Evolutionary conservation across 306 rosid genomes (phyloP), one percentile per base, ranked within the genome.

Genomic region (Ormosia emarginata): DNA sequence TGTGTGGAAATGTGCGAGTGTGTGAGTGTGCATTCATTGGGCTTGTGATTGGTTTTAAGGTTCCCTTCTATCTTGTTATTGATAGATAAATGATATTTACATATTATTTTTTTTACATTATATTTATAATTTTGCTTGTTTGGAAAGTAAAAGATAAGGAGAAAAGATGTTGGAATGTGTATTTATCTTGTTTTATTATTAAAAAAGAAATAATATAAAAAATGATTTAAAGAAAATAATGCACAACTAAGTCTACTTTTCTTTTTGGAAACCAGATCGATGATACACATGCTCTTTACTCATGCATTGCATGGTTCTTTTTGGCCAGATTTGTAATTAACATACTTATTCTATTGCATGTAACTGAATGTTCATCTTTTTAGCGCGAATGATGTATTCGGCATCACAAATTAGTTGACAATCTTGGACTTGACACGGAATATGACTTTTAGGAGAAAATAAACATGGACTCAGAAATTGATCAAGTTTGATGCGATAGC

Each of bases 321-420:
- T 49, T 53, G 40, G 37, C 43, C 68, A 29, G 32, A 24, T 47
- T 41, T 32, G 63, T 24, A 24, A 24, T 24, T 53, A 13, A 6
- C 63, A 58, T 14, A 30, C 43, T 70, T 75, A 32, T 65, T 67
- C 67, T 85, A 24, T 11, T 83, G 37, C 63, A 67, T 78, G 79
- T 81, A 78, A 88, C 46, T 57, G 49, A 56, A 61, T 37, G 44
- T 86, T 74, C 77, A 71, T 83, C 8, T 80, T 77, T 24, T 33
- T 85, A 90, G 97, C 89, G 93, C 87, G 98, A 93, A 87, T 97
- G 97, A 79, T 93, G 97, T 67, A 88, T 83, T 53, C 83, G 61
- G 85, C 85, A 93, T 89, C 94, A 91, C 89, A 90, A 89, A 79
- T 84, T 95, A 73, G 96, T 87, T 43, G 98, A 95, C 82, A 90